Evolutionary conservation across 306 rosid species (phyloP), one percentile per base, ranked within the genome.

Genomic region (Gynostemma pentaphyllum): DNA sequence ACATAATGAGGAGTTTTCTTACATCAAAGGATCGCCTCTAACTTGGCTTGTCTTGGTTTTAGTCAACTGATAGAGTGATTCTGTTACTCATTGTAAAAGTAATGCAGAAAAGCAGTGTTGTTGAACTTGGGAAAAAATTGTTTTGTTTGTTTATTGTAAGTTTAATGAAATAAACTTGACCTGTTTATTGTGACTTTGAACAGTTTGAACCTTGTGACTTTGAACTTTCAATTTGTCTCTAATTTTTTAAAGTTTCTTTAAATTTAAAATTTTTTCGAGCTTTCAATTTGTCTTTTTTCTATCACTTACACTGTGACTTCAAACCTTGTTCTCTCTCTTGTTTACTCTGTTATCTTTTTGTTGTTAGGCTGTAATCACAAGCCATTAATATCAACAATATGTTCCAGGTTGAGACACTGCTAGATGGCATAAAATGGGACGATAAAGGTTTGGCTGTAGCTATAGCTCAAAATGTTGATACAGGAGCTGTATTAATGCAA

Each of bases 401-500:
- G 37, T 59, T 77, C 79, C 95, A 88, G 96, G 94, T 84, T 45
- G 77, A 79, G n/a, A 72, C 48, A 18, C 69, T 88, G 68, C 36
- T 88, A 50, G 85, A 88, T 64, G 61, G 70, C 71, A 56, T 91
- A 66, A 91, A 88, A 78, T 88, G 96, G 98, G 95, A 91, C 70
- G 74, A 84, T 23, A 88, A 85, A 71, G 98, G 98, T 67, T 74
- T 88, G 70, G 87, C 79, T 1, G 98, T 86, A 63, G 96, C 96
- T 48, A 82, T 88, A 60, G 96, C 95, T 54, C 95, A 92, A 72
- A 84, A 92, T 72, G 87, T 88, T 68, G 98, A 88, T 75, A 86
- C 95, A 15, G 95, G 96, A 69, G 90, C 90, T 69, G 79, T 92
- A 72, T 76, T 92, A 55, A 92, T 92, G 96, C 95, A 87, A 83